phyloP scores from a whole-genome alignment of 768 basidiomycete species.

The Russula vinacea region DNA sequence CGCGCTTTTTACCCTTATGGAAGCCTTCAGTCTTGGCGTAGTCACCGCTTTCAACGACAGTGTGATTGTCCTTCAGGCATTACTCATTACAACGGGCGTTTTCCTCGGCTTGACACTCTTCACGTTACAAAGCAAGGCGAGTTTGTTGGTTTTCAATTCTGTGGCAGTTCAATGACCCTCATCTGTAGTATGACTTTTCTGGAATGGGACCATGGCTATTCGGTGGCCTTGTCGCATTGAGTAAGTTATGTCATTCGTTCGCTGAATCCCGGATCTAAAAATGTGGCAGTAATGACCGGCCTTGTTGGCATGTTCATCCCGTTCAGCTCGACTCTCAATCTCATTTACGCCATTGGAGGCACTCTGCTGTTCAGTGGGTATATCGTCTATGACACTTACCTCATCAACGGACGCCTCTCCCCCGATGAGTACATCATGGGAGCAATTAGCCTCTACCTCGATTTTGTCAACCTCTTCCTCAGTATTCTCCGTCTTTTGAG shows the following conservation, averaged over 20 bases:
- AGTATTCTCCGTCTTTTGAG: constrained; percentile 82
- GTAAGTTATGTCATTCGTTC: constrained; percentile 41
- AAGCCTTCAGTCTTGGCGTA: constrained; percentile 87
- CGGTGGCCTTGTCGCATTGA: constrained; percentile 72
- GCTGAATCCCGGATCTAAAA: constrained; percentile 1
- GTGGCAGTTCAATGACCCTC: constrained; percentile 3
- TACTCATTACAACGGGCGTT: constrained; percentile 88
- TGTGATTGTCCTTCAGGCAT: constrained; percentile 76
- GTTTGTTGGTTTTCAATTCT: constrained; percentile 20
- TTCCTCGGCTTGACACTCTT: constrained; percentile 93
- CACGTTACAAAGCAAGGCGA: constrained; percentile 89
- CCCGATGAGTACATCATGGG: constrained; percentile 95
- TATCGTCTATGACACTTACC: constrained; percentile 85
- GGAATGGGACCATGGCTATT: constrained; percentile 91
- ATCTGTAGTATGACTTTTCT: constrained; percentile 81
- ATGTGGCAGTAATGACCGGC: constrained; percentile 64
- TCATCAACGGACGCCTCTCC: constrained; percentile 82
- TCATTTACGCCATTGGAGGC: constrained; percentile 74
- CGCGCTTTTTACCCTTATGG: constrained; percentile 84
- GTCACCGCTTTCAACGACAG: constrained; percentile 74
- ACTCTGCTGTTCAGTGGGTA: constrained; percentile 87
- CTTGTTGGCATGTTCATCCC: constrained; percentile 85
- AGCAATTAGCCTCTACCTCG: constrained; percentile 89
- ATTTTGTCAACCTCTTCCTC: constrained; percentile 89
- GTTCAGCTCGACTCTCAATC: constrained; percentile 75